Evolutionary conservation across 2,329 filamentous ascomycete genomes (phyloP).

Genomic region (Hypoxylon sp.): DNA sequence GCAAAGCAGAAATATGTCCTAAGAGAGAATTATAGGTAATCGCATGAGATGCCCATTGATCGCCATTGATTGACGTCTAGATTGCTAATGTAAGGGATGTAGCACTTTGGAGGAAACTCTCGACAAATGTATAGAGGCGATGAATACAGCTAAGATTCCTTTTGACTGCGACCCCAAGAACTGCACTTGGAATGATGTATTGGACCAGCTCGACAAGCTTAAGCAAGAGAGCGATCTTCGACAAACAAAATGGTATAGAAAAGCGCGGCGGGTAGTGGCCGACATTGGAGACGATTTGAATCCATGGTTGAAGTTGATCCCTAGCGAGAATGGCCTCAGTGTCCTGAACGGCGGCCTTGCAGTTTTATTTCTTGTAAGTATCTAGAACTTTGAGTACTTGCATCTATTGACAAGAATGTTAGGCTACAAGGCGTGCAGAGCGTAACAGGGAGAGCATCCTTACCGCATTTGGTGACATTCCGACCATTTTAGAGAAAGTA

Average conservation of each 20-base stretch:
- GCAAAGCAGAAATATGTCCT: too few species aligned
- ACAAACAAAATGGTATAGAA: neutral
- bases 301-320: neutral
- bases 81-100: too few species aligned
- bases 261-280: neutral
- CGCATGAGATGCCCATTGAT: too few species aligned
- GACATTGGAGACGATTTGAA: neutral
- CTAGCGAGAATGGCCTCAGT: neutral
- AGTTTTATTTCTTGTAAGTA: neutral
- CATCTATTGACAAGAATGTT: neutral
- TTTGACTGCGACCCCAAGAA: too few species aligned
- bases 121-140: too few species aligned
- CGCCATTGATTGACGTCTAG: too few species aligned
- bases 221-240: neutral
- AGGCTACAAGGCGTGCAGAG: neutral
- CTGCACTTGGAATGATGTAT: too few species aligned
- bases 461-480: neutral
- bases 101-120: too few species aligned
- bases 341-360: neutral
- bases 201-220: too few species aligned
- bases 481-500: neutral
- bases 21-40: too few species aligned
- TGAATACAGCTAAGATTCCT: too few species aligned
- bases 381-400: neutral
- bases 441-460: neutral